Evolutionary conservation across 106 monocot species (phyloP).

Genomic region (Triglochin maritima): DNA sequence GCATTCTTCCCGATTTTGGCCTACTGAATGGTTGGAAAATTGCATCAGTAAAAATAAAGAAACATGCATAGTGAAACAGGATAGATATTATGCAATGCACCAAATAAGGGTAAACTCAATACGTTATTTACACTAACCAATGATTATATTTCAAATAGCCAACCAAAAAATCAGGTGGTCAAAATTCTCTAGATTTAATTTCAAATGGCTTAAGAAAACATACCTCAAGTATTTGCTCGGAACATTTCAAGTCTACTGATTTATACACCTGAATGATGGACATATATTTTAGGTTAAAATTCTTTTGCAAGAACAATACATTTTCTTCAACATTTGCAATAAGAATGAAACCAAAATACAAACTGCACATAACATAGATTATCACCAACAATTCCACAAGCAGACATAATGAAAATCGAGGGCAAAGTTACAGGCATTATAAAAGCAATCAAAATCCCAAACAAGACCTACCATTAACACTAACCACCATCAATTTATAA

Average conservation of each 20-base stretch:
- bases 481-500: too few relatives aligned
- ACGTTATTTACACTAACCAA: not conserved
- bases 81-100: not conserved
- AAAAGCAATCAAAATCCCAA: too few relatives aligned
- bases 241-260: conserved; percentile 57
- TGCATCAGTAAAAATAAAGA: not conserved
- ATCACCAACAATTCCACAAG: too few relatives aligned
- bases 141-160: not conserved
- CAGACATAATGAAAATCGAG: not conserved
- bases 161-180: not conserved
- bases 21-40: conserved; percentile 46
- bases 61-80: not conserved
- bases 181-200: not conserved
- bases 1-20: conserved; percentile 59
- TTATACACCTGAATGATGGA: conserved; percentile 68
- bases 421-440: not conserved
- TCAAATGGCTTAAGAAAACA: conserved; percentile 1
- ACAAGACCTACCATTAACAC: too few relatives aligned
- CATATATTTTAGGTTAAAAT: not conserved
- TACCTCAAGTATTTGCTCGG: conserved; percentile 86
- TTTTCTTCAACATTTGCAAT: too few relatives aligned
- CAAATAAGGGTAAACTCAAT: not conserved
- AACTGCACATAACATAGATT: too few relatives aligned
- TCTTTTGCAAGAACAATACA: too few relatives aligned
- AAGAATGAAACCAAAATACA: too few relatives aligned